Conservation (phyloP, 768 basidiomycete genomes). For the Suillus hirtellus region DNA sequence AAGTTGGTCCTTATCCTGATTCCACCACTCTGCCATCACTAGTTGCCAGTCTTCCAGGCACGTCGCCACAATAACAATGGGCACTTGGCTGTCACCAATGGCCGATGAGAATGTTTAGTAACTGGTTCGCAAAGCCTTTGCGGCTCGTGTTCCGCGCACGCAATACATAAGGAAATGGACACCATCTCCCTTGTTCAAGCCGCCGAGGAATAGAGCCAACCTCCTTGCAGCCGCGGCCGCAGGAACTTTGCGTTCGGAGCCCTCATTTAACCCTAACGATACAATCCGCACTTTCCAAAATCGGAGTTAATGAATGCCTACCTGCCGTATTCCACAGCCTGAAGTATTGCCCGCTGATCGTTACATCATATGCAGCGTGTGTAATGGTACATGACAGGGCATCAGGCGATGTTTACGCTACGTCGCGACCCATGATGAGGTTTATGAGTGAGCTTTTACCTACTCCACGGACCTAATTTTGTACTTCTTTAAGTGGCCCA, state of each 20-base stretch:
- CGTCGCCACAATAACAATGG: constrained; percentile 28
- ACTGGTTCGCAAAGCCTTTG: constrained; percentile 18
- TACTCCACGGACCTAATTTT: no score
- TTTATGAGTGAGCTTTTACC: constrained; percentile 48
- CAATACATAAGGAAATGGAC: constrained; percentile 30
- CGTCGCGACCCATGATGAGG: constrained; percentile 34
- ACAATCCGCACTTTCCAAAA: neutral
- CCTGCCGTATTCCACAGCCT: constrained; percentile 37
- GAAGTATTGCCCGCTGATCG: constrained; percentile 20
- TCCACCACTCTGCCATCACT: constrained; percentile 40
- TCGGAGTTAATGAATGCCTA: neutral
- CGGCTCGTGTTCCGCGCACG: constrained; percentile 28
- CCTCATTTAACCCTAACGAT: constrained; percentile 31
- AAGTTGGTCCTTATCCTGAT: constrained; percentile 27
- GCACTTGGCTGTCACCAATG: constrained; percentile 27
- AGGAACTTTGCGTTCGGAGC: constrained; percentile 28
- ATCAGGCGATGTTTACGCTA: constrained; percentile 31
- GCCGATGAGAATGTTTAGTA: constrained; percentile 25
- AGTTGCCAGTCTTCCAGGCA: constrained; percentile 27
- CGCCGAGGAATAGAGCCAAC: constrained; percentile 32
- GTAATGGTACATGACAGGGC: constrained; percentile 39
- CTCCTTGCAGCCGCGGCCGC: constrained; percentile 28
- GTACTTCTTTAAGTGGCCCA: constrained; percentile 23
- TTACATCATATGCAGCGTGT: constrained; percentile 23
- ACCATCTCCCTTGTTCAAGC: constrained; percentile 27